Conservation (phyloP, 169 alveolate genomes). For the Amoebophrya sp. region DNA sequence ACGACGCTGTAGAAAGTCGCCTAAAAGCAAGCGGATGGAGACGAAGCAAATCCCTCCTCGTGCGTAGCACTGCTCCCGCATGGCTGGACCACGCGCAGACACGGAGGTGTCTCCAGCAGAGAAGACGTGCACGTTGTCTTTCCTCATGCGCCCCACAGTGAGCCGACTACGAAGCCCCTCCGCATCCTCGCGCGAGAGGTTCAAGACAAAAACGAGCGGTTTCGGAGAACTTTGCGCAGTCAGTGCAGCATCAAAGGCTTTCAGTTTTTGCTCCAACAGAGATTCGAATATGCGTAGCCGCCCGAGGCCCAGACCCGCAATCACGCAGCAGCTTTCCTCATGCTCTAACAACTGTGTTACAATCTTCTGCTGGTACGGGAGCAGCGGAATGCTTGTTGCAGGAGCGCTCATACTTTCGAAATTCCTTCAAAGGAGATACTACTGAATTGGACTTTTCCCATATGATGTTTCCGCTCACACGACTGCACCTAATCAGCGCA, state of each 20-base stretch:
- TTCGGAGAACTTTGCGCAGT: too few species aligned
- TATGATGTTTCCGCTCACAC: too few species aligned
- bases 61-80: background rate
- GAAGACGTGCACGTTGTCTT: background rate
- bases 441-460: too few species aligned
- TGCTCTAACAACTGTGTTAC: background rate
- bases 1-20: background rate
- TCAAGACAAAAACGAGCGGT: background rate
- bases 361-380: background rate
- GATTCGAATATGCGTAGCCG: background rate
- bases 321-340: background rate
- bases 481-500: too few species aligned
- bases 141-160: too few species aligned
- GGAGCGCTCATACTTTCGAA: background rate
- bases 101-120: background rate
- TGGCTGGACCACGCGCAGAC: background rate
- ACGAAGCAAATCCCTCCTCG: background rate
- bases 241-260: too few species aligned
- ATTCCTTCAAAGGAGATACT: too few species aligned
- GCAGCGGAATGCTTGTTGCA: background rate
- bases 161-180: background rate
- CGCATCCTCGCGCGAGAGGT: constrained; percentile 3
- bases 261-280: background rate
- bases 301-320: background rate
- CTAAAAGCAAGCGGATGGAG: background rate